phyloP scores from a whole-genome alignment of 805 yeast species.

The Wickerhamomyces rabaulensis region DNA sequence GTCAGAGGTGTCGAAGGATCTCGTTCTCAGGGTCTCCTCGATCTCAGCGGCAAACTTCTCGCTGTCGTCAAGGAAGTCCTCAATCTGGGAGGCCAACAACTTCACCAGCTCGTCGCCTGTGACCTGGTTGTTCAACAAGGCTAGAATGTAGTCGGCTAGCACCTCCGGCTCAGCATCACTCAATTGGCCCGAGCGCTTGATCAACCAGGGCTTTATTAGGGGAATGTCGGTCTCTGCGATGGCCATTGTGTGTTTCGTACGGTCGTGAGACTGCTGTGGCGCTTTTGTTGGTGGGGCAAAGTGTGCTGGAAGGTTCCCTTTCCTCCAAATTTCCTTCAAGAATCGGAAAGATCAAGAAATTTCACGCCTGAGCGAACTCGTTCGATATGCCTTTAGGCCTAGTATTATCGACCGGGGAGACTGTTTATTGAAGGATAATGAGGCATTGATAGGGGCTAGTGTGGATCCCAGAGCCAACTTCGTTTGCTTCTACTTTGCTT shows the following conservation, averaged over 20 bases:
- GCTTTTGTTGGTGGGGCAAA: neutral
- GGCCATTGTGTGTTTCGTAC: conserved; percentile 8
- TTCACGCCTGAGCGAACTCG: neutral
- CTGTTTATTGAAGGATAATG: too few relatives aligned
- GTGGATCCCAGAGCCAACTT: too few relatives aligned
- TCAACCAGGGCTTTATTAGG: conserved; percentile 25
- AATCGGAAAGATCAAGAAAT: too few relatives aligned
- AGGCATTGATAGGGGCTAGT: too few relatives aligned
- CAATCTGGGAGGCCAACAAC: conserved; percentile 30
- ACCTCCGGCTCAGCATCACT: conserved; percentile 38
- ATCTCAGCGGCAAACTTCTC: conserved; percentile 22
- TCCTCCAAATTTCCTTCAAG: too few relatives aligned
- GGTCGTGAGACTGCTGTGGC: too few relatives aligned
- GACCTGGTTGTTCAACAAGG: conserved; percentile 33
- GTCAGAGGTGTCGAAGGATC: conserved; percentile 5
- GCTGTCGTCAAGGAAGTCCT: conserved; percentile 33
- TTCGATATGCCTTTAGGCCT: neutral
- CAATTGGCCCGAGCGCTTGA: conserved; percentile 14
- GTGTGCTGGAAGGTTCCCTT: too few relatives aligned
- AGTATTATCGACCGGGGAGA: too few relatives aligned
- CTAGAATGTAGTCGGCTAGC: conserved; percentile 39
- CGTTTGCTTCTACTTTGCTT: too few relatives aligned
- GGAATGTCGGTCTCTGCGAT: conserved; percentile 9
- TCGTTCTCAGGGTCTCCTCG: conserved; percentile 19
- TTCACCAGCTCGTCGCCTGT: conserved; percentile 28